A percentile compares a stretch with the other conserved stretches of the same genome.
Evolutionary conservation across 1,139 yeast genomes (phyloP).

Genomic region (Sporopachydermia cereana): DNA sequence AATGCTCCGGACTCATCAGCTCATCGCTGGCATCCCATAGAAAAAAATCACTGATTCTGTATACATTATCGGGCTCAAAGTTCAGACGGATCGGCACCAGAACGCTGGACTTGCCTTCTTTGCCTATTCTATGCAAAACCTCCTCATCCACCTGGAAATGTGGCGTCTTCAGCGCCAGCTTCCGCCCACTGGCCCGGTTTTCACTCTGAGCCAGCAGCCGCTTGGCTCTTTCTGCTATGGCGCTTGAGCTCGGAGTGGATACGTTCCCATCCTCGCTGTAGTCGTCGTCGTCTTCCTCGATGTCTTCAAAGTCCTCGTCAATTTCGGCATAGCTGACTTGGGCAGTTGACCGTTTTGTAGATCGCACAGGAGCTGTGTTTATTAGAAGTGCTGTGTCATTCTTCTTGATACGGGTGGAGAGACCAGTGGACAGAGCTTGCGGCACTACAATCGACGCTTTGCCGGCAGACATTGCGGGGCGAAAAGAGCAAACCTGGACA

Average conservation of each 20-base stretch:
- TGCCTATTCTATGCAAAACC: constrained; percentile 26
- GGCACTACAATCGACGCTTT: constrained; percentile 30
- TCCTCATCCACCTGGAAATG: constrained; percentile 19
- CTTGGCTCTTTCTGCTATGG: constrained; percentile 26
- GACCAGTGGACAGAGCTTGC: constrained; percentile 66
- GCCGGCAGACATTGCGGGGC: constrained; percentile 9
- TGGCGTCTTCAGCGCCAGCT: constrained; percentile 28
- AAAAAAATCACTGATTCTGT: constrained; percentile 61
- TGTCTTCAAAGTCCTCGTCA: constrained; percentile 66
- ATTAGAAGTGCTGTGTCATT: constrained; percentile 60
- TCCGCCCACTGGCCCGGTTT: constrained; percentile 14
- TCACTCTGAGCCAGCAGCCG: constrained; percentile 25
- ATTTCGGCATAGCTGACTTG: constrained; percentile 77
- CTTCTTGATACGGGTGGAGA: constrained; percentile 51
- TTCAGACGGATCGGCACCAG: constrained; percentile 73
- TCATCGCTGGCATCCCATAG: constrained; percentile 85
- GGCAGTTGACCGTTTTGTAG: constrained; percentile 63
- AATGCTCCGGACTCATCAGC: constrained; percentile 70
- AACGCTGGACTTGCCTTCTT: constrained; percentile 25
- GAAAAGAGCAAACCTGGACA: too few species aligned
- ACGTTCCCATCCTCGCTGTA: constrained; percentile 16
- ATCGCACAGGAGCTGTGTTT: constrained; percentile 64
- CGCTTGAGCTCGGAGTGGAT: constrained; percentile 13
- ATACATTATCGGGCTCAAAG: constrained; percentile 50
- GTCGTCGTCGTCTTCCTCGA: constrained; percentile 39